Percentiles rank a stretch among this genome's conserved stretches.
phyloP scores from a whole-genome alignment of 768 basidiomycete species.

The Hebeloma cylindrosporum region DNA sequence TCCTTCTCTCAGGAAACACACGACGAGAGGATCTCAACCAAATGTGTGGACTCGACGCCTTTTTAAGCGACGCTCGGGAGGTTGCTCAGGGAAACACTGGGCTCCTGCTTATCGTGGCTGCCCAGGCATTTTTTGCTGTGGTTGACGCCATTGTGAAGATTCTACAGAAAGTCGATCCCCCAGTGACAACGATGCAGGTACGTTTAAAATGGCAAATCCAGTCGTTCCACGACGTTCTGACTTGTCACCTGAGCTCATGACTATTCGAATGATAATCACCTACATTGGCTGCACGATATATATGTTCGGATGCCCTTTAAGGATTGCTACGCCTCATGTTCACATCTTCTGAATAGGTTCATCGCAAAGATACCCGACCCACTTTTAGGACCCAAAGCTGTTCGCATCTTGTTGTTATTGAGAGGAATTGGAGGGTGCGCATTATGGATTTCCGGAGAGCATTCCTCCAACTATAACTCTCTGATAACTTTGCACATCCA shows the following conservation, averaged over 20 bases:
- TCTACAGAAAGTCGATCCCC: constrained; percentile 53
- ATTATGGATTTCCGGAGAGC: not conserved
- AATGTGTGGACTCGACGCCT: too few species aligned
- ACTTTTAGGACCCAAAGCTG: constrained; percentile 64
- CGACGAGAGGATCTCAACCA: too few species aligned
- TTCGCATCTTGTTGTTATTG: constrained; percentile 53
- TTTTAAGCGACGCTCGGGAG: not conserved
- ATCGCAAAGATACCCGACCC: constrained; percentile 40
- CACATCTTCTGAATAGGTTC: constrained; percentile 29
- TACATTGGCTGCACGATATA: constrained; percentile 52
- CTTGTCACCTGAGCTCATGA: constrained; percentile 36
- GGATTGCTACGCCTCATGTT: constrained; percentile 32
- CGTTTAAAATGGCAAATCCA: too few species aligned
- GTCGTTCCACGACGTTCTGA: constrained; percentile 42
- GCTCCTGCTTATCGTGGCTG: constrained; percentile 50
- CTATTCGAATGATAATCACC: constrained; percentile 11
- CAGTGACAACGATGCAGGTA: constrained; percentile 57
- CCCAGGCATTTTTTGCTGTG: constrained; percentile 57
- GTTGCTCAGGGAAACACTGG: constrained; percentile 47
- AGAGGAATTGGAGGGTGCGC: constrained; percentile 63
- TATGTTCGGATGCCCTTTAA: constrained; percentile 36
- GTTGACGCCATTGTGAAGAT: constrained; percentile 64
- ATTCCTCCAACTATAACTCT: not conserved
- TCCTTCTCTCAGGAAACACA: too few species aligned
- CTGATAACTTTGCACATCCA: too few species aligned